Evolutionary conservation across 257 asterid genomes (phyloP), one percentile per base, ranked within the genome.

Genomic region (Nicotiana noctiflora): DNA sequence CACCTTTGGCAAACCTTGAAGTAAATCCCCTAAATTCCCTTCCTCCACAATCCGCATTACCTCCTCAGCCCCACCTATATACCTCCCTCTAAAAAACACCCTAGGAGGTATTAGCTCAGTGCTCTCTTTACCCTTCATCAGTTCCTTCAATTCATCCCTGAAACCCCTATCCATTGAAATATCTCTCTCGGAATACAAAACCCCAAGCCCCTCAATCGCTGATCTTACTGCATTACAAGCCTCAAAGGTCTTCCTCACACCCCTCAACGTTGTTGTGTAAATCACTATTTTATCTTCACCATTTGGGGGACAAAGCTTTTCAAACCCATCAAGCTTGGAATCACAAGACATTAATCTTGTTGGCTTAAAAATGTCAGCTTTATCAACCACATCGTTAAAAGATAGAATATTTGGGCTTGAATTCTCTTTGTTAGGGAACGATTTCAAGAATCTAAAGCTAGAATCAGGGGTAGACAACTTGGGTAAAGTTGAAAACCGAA

Each of bases 131-230:
- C 86, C 90, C 76, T 87, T 88, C 91, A 95, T 75, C 81, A 95
- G 49, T 63, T 88, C 90, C 86, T 85, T 87, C 19, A 95, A 65
- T 72, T 93, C 98, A 0, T 93, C 95, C 83, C 89, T 90, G 40
- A 92, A 93, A 44, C 97, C 94, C 82, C 82, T 86, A 67, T 95
- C 97, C 98, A 95, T 93, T 0, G 99, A 95, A 65, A 93, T 88
- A 51, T 95, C 99, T 78, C 99, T 89, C 86, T 95, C 99, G 3
- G 88, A 88, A 25, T 90, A 31, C 63, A 49, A 68, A 77, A 93
- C 81, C 74, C 98, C 94, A 4, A 81, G 51, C 2, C 89, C 93
- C 64, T 85, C 88, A 61, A 93, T 77, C 4, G 94, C 97, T 5
- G 92, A 89, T 83, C 99, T 86, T 5, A 95, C 97, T 1, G 92